A percentile compares a stretch with the other conserved stretches of the same genome.
phyloP scores from a whole-genome alignment of 202 grass and related monocot genomes.

The Cymbopogon flexuosus region DNA sequence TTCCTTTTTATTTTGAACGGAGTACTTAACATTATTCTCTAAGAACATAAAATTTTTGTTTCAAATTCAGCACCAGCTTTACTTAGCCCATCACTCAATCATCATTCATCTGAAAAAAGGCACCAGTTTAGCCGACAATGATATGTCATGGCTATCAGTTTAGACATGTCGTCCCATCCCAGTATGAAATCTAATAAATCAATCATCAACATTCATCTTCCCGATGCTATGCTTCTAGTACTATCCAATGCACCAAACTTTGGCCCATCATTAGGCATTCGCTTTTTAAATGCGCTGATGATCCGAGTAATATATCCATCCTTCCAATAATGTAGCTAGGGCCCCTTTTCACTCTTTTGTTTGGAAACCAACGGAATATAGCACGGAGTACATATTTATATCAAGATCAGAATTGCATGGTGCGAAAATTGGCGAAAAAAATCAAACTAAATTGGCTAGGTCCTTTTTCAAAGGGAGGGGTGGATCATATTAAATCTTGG shows the following conservation, averaged over 20 bases:
- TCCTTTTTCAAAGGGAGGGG: too few relatives aligned
- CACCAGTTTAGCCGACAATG: neutral
- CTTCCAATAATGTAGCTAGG: neutral
- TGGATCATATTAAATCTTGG: too few relatives aligned
- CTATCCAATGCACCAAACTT: neutral
- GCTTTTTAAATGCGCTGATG: neutral
- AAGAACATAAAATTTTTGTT: neutral
- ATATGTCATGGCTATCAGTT: neutral
- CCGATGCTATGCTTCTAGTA: neutral
- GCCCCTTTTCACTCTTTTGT: neutral
- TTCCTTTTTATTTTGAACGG: neutral
- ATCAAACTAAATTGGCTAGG: too few relatives aligned
- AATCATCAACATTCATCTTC: neutral
- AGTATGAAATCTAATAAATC: neutral
- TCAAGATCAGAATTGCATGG: neutral
- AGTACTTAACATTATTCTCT: neutral
- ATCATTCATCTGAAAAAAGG: neutral
- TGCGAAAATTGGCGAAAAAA: too few relatives aligned
- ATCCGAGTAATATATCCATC: neutral
- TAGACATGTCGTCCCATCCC: neutral
- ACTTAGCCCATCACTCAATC: neutral
- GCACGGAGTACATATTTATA: too few relatives aligned
- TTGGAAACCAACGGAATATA: constrained; percentile 2
- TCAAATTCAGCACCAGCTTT: neutral
- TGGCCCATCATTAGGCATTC: neutral